Evolutionary conservation across 352 stramenopile species (phyloP).

Genomic region (Hyaloperonospora arabidopsidis): DNA sequence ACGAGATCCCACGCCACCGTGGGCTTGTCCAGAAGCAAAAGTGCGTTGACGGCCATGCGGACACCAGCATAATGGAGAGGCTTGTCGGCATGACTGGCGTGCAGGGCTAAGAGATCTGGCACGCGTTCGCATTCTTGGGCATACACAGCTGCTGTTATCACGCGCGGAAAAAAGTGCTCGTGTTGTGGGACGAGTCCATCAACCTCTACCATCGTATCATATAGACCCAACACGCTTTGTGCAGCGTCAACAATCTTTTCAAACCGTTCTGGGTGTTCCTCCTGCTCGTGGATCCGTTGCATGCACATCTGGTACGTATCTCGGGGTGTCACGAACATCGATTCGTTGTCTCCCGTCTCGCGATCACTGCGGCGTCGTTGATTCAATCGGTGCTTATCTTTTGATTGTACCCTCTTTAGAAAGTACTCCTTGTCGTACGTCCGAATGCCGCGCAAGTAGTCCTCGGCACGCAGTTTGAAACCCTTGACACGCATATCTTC

Average conservation of each 20-base stretch:
- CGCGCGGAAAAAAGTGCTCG: slow-evolving; percentile 37
- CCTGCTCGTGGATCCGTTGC: slow-evolving; percentile 31
- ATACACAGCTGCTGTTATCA: slow-evolving; percentile 47
- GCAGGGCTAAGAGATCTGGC: slow-evolving; percentile 30
- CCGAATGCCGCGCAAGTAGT: slow-evolving; percentile 47
- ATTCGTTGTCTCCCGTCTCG: slow-evolving; percentile 9
- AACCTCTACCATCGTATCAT: slow-evolving; percentile 56
- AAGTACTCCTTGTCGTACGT: slow-evolving; percentile 47
- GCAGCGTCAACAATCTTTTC: slow-evolving; percentile 30
- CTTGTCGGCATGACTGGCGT: slow-evolving; percentile 23
- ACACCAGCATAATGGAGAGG: slow-evolving; percentile 34
- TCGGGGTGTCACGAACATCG: slow-evolving; percentile 23
- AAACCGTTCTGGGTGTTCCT: slow-evolving; percentile 38
- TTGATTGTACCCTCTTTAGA: slow-evolving; percentile 15
- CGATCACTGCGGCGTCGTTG: slow-evolving; percentile 2
- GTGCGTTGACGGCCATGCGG: slow-evolving; percentile 48
- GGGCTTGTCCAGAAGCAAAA: slow-evolving; percentile 43
- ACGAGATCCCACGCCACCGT: slow-evolving; percentile 36
- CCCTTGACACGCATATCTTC: slow-evolving; percentile 66
- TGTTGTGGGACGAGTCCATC: slow-evolving; percentile 29
- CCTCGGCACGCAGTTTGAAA: slow-evolving; percentile 43
- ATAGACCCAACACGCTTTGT: slow-evolving; percentile 37
- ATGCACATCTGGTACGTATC: slow-evolving; percentile 44
- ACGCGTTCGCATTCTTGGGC: slow-evolving; percentile 45
- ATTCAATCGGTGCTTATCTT: slow-evolving; percentile 6